phyloP scores from a whole-genome alignment of 2,329 filamentous ascomycete species.

The Apiospora marii region DNA sequence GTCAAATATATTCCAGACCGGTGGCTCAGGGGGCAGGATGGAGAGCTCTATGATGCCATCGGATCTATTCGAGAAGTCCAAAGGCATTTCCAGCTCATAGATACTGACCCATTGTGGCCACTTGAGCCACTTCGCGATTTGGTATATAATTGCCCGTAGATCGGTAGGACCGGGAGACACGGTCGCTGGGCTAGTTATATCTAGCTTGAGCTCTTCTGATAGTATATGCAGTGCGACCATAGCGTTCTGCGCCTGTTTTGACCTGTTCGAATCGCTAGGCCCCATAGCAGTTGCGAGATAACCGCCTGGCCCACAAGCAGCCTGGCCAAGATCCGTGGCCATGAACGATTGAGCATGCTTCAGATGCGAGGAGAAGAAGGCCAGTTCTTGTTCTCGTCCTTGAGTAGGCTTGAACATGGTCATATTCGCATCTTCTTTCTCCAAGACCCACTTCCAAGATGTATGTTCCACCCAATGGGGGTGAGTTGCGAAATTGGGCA shows the following conservation, averaged over 20 bases:
- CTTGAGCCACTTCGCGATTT: slow-evolving; percentile 82
- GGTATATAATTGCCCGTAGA: slow-evolving; percentile 78
- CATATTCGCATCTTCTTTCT: slow-evolving; percentile 55
- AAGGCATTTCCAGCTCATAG: slow-evolving; percentile 63
- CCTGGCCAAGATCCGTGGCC: slow-evolving; percentile 63
- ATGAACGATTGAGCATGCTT: slow-evolving; percentile 72
- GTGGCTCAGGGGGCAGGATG: slow-evolving; percentile 36
- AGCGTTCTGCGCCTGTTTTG: slow-evolving; percentile 69
- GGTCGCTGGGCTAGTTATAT: slow-evolving; percentile 60
- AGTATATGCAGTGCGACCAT: slow-evolving; percentile 83
- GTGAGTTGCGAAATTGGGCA: slow-evolving; percentile 56
- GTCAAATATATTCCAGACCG: slow-evolving; percentile 51
- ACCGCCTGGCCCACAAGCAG: slow-evolving; percentile 60
- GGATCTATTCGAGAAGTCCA: slow-evolving; percentile 45
- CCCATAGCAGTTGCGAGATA: slow-evolving; percentile 70
- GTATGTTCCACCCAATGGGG: slow-evolving; percentile 67
- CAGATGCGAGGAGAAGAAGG: slow-evolving; percentile 61
- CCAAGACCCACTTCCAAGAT: slow-evolving; percentile 77
- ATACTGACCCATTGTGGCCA: slow-evolving; percentile 63
- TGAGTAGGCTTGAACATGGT: slow-evolving; percentile 38
- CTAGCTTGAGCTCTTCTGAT: slow-evolving; percentile 88
- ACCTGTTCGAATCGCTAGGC: slow-evolving; percentile 62
- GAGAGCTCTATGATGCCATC: slow-evolving; percentile 25
- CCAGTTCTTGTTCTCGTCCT: slow-evolving; percentile 35
- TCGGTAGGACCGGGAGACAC: slow-evolving; percentile 54